Base-by-base conservation (phyloP, 208 protist species). In the Leishmania tarentolae region DNA sequence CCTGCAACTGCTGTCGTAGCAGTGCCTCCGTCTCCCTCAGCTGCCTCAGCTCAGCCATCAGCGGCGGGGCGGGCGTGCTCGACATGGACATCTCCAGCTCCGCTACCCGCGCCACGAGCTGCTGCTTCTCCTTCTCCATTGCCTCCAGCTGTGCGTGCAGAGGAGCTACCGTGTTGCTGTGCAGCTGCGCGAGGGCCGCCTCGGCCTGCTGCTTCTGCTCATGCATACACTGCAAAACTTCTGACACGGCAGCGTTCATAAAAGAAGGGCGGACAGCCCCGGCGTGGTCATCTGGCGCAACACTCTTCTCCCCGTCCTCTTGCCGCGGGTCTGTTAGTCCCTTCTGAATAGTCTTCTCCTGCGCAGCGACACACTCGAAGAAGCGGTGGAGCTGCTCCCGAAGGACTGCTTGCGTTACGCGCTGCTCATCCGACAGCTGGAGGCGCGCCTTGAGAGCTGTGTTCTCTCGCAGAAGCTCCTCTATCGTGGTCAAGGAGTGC, bases 401-500 rank as follows among this genome's bases (percentile, higher is more conserved):
- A 63, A 93, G 79, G 47, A 93, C 86, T 28, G 90, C 87, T 35
- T 93, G 81, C 31, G 86, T 74, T 13, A 95, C 84, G 57, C 90
- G 87, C 80, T 95, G 88, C 53, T 87, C 83, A 42, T 91, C 86
- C 2, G 90, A 88, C 11, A 91, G 68, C 44, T 78, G 83, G n/a
- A 93, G 72, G 19, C 66, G 82, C 13, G 87, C 72, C 19, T 86
- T 89, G 19, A 95, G 82, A 1, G 56, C 40, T 15, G 90, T 76
- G 79, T 95, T 95, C 74, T 95, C 92, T 0, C 83, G 85, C 21
- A 95, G 73, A n/a, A 95, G 76, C 76, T 92, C 82, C 75, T 75
- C 80, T 21, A 88, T 68, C 9, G 76, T 11, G 28, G 75, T 57
- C 28, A 42, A 37, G 57, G 52, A 69, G 40, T 50, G 52, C 40